Conservation (phyloP, 2,329 filamentous ascomycete species). For the Monosporascus ibericus region DNA sequence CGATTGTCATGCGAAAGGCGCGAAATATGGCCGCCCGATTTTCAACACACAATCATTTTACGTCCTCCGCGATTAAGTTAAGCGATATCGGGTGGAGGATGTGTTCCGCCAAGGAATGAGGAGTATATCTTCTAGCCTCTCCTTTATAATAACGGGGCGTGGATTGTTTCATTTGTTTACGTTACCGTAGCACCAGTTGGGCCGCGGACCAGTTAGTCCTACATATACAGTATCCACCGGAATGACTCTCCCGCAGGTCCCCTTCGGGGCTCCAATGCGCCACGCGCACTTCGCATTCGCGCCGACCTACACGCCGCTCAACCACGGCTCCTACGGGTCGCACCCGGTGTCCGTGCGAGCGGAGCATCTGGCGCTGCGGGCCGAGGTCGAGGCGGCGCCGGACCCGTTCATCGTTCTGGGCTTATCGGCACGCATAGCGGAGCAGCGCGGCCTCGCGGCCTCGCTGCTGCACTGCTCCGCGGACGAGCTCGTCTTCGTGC, state of each 20-base stretch:
- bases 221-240: too few relatives aligned
- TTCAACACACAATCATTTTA: too few relatives aligned
- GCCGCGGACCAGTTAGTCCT: too few relatives aligned
- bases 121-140: too few relatives aligned
- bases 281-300: slow-evolving; percentile 23
- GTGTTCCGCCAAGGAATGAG: too few relatives aligned
- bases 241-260: slow-evolving; percentile 3
- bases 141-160: too few relatives aligned
- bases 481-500: slow-evolving; percentile 47
- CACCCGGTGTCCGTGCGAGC: slow-evolving; percentile 16
- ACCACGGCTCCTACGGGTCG: slow-evolving; percentile 25
- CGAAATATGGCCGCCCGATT: too few relatives aligned
- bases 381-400: slow-evolving; percentile 19
- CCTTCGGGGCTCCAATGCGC: slow-evolving; percentile 24
- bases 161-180: too few relatives aligned
- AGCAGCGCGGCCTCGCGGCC: slow-evolving; percentile 13
- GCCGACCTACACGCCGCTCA: slow-evolving; percentile 22
- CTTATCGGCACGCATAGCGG: slow-evolving; percentile 13
- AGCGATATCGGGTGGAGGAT: too few relatives aligned
- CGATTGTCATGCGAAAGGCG: too few relatives aligned
- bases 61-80: too few relatives aligned
- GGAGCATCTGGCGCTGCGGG: slow-evolving; percentile 13
- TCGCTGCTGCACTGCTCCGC: slow-evolving; percentile 10
- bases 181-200: too few relatives aligned
- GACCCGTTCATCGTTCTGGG: slow-evolving; percentile 24